Percentiles rank a stretch among this genome's conserved stretches.
Evolutionary conservation across 805 yeast species (phyloP).

Genomic region (Cyberlindnera bimundalis): DNA sequence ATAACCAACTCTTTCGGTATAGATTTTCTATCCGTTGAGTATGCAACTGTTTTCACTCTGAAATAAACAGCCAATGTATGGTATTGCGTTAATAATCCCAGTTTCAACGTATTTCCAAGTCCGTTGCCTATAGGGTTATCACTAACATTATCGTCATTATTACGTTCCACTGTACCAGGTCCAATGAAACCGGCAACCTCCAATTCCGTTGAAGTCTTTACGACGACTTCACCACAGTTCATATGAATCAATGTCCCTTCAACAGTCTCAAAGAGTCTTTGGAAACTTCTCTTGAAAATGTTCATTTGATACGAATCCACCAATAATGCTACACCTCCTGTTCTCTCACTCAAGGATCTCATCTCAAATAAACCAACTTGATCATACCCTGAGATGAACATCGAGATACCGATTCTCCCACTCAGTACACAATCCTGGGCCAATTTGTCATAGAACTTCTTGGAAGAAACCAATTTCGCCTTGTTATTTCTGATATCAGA

Average conservation of each 20-base stretch:
- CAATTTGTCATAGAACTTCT: conserved; percentile 67
- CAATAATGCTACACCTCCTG: conserved; percentile 84
- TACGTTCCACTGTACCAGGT: conserved; percentile 43
- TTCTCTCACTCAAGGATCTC: conserved; percentile 73
- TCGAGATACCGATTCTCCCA: conserved; percentile 35
- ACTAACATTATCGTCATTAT: conserved; percentile 73
- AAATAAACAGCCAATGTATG: conserved; percentile 84
- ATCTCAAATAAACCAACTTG: conserved; percentile 92
- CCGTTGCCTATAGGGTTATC: conserved; percentile 87
- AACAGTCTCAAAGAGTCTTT: conserved; percentile 78
- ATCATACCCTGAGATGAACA: conserved; percentile 85
- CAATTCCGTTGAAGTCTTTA: conserved; percentile 64
- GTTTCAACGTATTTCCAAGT: conserved; percentile 69
- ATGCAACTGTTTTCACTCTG: conserved; percentile 54
- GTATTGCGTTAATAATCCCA: conserved; percentile 79
- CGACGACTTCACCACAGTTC: conserved; percentile 4
- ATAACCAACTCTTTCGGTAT: conserved; percentile 41
- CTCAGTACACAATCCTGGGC: conserved; percentile 44
- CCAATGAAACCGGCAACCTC: conserved; percentile 90
- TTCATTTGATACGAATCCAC: conserved; percentile 90
- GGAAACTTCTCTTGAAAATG: conserved; percentile 85
- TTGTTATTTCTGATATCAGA: conserved; percentile 85
- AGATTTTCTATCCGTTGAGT: conserved; percentile 23
- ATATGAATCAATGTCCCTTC: conserved; percentile 63
- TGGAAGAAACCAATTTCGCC: conserved; percentile 76